phyloP scores from a whole-genome alignment of 352 stramenopile genomes.

The Phytopythium sindhum region DNA sequence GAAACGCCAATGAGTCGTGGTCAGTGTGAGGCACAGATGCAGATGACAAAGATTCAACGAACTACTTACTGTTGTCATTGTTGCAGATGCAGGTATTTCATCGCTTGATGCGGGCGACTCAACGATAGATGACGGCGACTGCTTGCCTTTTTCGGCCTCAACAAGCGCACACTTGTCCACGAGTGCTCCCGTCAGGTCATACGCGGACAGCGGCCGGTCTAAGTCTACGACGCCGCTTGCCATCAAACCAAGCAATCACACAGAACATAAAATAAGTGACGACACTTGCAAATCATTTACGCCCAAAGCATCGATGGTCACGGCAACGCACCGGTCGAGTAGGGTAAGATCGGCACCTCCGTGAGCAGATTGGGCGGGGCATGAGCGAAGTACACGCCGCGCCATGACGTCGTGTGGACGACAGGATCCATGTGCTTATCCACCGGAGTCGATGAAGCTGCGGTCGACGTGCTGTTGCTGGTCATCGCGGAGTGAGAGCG shows the following conservation, averaged over 20 bases:
- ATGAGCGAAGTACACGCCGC: constrained; percentile 27
- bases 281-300: background rate
- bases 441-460: background rate
- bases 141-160: background rate
- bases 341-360: constrained; percentile 18
- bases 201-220: constrained; percentile 34
- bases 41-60: background rate
- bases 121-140: background rate
- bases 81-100: background rate
- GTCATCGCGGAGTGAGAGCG: background rate
- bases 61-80: background rate
- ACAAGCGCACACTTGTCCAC: constrained; percentile 27
- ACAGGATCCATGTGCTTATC: constrained; percentile 11
- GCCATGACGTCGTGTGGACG: constrained; percentile 37
- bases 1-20: background rate
- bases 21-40: background rate
- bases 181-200: constrained; percentile 30
- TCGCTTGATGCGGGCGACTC: background rate
- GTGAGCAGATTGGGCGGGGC: constrained; percentile 30
- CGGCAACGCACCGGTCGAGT: constrained; percentile 17
- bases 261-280: background rate
- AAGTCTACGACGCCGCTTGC: constrained; percentile 18
- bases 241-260: background rate
- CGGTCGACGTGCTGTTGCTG: background rate
- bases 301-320: background rate